A percentile compares a stretch with the other conserved stretches of the same genome.
phyloP scores from a whole-genome alignment of 192 early-diverging fungal genomes.

The Gamsiella multidivaricata region DNA sequence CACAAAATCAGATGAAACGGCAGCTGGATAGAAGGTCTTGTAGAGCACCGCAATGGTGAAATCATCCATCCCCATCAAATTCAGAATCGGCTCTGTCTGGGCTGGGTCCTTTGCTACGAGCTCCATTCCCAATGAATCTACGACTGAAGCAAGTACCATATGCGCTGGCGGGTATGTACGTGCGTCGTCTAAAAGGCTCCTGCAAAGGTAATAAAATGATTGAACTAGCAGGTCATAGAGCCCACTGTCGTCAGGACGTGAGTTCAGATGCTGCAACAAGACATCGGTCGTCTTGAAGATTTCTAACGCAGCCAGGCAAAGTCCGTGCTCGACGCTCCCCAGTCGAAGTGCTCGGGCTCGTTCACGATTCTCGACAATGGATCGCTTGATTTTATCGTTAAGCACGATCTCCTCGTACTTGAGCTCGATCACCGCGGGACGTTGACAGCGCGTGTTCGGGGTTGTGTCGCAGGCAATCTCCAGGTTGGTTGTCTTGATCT shows the following conservation, averaged over 20 bases:
- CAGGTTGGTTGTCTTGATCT: conserved; percentile 27
- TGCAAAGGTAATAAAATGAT: conserved; percentile 34
- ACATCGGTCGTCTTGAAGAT: conserved; percentile 7
- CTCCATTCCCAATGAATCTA: conserved; percentile 31
- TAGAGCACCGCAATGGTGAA: conserved; percentile 30
- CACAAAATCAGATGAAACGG: conserved; percentile 38
- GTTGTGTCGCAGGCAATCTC: conserved; percentile 54
- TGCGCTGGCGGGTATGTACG: conserved; percentile 31
- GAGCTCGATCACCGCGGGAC: conserved; percentile 43
- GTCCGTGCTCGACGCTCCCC: conserved; percentile 34
- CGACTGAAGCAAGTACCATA: conserved; percentile 28
- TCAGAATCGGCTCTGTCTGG: conserved; percentile 40
- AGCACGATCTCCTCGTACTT: conserved; percentile 45
- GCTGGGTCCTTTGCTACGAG: conserved; percentile 37
- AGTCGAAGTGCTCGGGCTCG: conserved; percentile 18
- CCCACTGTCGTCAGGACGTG: not conserved
- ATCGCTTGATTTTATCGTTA: conserved; percentile 27
- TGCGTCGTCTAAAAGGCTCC: conserved; percentile 38
- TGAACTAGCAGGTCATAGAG: conserved; percentile 20
- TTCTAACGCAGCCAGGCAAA: conserved; percentile 35
- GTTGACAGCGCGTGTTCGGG: conserved; percentile 46
- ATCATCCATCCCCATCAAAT: conserved; percentile 45
- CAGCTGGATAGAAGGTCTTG: conserved; percentile 49
- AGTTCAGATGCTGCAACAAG: not conserved
- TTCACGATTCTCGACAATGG: conserved; percentile 49